Conservation (phyloP, 768 basidiomycete species). For the Mrakia gelida region DNA sequence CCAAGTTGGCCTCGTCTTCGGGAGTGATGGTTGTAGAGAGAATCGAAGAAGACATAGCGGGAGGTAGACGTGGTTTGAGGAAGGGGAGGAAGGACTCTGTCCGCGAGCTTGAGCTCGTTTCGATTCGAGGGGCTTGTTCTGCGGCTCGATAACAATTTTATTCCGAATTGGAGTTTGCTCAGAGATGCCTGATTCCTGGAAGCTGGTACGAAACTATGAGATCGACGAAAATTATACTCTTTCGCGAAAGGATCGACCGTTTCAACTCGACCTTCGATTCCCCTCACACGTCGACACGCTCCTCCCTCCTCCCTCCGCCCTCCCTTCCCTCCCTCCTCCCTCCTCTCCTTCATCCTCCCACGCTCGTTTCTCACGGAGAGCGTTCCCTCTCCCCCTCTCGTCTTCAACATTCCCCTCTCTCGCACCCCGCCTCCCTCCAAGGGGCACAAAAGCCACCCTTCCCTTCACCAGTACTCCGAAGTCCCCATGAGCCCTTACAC, state of each 20-base stretch:
- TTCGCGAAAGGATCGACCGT: too few species aligned
- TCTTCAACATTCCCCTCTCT: neutral
- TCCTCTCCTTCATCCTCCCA: neutral
- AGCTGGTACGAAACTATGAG: too few species aligned
- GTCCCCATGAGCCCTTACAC: neutral
- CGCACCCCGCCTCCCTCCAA: neutral
- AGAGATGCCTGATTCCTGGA: too few species aligned
- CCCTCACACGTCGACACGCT: neutral
- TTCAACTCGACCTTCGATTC: too few species aligned
- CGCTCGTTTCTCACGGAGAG: neutral
- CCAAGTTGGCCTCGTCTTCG: slow-evolving; percentile 23
- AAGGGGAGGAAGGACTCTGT: too few species aligned
- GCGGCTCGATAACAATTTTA: too few species aligned
- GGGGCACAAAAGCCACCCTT: too few species aligned
- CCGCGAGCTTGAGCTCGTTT: too few species aligned
- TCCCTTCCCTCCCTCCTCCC: neutral
- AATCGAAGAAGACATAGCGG: slow-evolving; percentile 1
- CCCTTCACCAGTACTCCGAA: neutral
- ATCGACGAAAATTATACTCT: too few species aligned
- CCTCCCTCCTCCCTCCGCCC: neutral
- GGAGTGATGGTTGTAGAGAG: slow-evolving; percentile 14
- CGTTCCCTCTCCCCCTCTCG: neutral
- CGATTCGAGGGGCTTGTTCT: too few species aligned
- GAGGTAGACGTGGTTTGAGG: too few species aligned
- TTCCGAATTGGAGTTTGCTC: too few species aligned